A percentile compares a stretch with the other conserved stretches of the same genome.
phyloP scores from a whole-genome alignment of 768 basidiomycete genomes.

The Lentinula lateritia region DNA sequence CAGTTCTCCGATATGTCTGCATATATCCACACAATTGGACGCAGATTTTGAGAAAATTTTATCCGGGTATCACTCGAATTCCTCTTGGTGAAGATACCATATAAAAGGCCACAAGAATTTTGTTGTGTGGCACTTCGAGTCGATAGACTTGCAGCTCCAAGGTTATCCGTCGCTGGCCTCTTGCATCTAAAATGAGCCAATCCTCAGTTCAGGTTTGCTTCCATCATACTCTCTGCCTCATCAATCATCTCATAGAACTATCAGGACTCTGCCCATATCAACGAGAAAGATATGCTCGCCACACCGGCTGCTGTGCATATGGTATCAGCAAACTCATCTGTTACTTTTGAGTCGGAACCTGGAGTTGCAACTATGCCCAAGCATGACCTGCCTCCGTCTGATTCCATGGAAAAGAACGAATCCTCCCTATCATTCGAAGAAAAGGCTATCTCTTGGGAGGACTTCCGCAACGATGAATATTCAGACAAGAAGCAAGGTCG shows the following conservation, averaged over 20 bases:
- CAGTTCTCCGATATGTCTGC: not conserved
- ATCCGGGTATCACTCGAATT: not conserved
- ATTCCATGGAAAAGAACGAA: not conserved
- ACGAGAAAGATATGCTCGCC: not conserved
- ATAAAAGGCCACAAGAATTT: not conserved
- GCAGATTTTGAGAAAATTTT: not conserved
- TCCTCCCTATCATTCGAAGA: conserved; percentile 16
- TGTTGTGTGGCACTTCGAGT: not conserved
- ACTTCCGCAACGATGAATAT: conserved; percentile 28
- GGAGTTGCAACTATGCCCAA: not conserved
- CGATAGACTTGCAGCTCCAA: not conserved
- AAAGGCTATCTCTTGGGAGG: conserved; percentile 24
- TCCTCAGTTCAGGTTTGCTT: not conserved
- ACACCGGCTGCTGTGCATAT: not conserved
- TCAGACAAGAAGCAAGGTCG: conserved; percentile 31
- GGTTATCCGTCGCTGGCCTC: not conserved
- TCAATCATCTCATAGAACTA: not conserved
- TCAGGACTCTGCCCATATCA: not conserved
- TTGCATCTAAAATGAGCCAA: not conserved
- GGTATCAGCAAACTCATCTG: not conserved
- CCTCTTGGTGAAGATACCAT: not conserved
- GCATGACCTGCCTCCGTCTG: not conserved
- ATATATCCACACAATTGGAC: not conserved
- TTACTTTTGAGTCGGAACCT: not conserved
- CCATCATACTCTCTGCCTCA: not conserved